A percentile compares a stretch with the other conserved stretches of the same genome.
These are phyloP conservation scores for Collybia sp. DNA, from an alignment of 768 basidiomycete genomes.

Conservation along the genomic window DNA sequence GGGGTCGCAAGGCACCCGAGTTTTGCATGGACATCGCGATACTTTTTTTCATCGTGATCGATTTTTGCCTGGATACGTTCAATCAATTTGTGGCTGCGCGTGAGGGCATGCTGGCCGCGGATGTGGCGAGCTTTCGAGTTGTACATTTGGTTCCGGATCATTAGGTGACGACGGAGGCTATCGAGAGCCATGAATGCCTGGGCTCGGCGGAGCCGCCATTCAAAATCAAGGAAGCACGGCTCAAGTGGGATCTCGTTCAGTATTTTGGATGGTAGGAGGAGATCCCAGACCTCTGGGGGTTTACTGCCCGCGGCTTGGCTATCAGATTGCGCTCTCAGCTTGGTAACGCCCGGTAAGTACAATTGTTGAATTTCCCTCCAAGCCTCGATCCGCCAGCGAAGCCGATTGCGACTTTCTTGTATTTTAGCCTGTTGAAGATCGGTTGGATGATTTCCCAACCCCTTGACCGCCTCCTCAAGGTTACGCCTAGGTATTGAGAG, in stretches of 20 bases:
- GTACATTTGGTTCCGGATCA: conserved; percentile 19
- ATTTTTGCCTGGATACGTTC: conserved; percentile 1
- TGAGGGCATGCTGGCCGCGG: conserved; percentile 19
- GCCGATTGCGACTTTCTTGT: conserved; percentile 13
- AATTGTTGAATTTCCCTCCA: conserved; percentile 21
- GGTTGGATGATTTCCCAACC: conserved; percentile 18
- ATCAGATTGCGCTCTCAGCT: neutral
- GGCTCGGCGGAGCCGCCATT: conserved; percentile 20
- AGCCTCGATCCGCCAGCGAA: conserved; percentile 19
- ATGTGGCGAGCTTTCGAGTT: conserved; percentile 22
- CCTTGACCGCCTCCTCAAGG: conserved; percentile 7
- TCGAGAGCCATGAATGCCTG: conserved; percentile 23
- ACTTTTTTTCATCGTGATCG: conserved; percentile 21
- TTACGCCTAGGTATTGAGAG: conserved; percentile 7
- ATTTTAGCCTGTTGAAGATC: conserved; percentile 21
- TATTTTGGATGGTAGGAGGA: conserved; percentile 1
- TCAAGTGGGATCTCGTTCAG: neutral
- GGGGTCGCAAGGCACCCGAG: conserved; percentile 20
- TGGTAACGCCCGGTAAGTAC: conserved; percentile 17
- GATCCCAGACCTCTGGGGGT: neutral
- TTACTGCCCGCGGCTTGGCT: neutral
- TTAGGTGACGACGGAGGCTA: conserved; percentile 21
- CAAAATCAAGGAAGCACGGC: conserved; percentile 10
- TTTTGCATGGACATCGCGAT: conserved; percentile 17
- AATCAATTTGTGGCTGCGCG: conserved; percentile 9